A percentile compares a stretch with the other conserved stretches of the same genome.
Conservation (phyloP, 2,329 filamentous ascomycete genomes). For the Balansia obtecta region DNA sequence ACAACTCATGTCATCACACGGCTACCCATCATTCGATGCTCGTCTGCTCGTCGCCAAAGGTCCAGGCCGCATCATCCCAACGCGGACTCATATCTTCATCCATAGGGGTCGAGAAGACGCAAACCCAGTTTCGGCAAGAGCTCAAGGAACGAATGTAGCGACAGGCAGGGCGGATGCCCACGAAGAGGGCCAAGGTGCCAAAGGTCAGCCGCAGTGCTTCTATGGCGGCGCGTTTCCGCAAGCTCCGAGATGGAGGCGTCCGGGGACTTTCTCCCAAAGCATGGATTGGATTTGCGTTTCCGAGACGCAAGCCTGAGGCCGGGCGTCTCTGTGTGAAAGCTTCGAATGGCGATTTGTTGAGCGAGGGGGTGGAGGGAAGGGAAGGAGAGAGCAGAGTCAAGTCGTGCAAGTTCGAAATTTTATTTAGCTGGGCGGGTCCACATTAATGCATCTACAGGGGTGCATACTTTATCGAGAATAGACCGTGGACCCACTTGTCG, state of each 20-base stretch:
- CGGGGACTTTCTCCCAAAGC: conserved; percentile 99
- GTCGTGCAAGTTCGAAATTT: conserved; percentile 10
- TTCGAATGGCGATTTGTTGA: conserved; percentile 99
- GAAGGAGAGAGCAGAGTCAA: conserved; percentile 15
- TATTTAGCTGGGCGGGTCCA: conserved; percentile 13
- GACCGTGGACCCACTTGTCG: neutral
- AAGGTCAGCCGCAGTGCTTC: conserved; percentile 91
- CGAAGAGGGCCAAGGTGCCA: conserved; percentile 41
- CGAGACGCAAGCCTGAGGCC: conserved; percentile 19
- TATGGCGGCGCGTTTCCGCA: conserved; percentile 99
- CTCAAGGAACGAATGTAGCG: conserved; percentile 28
- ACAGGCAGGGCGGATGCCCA: conserved; percentile 26
- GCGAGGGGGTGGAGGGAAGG: conserved; percentile 57
- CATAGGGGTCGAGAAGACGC: conserved; percentile 37
- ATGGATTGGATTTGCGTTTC: conserved; percentile 14
- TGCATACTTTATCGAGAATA: conserved; percentile 7
- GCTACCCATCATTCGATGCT: conserved; percentile 28
- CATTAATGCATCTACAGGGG: conserved; percentile 6
- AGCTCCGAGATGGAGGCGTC: conserved; percentile 48
- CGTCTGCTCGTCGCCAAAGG: conserved; percentile 6
- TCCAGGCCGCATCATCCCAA: conserved; percentile 13
- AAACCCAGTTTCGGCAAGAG: conserved; percentile 19
- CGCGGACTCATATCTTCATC: conserved; percentile 85
- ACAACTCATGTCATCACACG: conserved; percentile 34
- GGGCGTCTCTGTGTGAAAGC: conserved; percentile 73